These are phyloP conservation scores for Trypethelium eluteriae DNA, from an alignment of 495 filamentous ascomycete genomes.

Conservation along the genomic window DNA sequence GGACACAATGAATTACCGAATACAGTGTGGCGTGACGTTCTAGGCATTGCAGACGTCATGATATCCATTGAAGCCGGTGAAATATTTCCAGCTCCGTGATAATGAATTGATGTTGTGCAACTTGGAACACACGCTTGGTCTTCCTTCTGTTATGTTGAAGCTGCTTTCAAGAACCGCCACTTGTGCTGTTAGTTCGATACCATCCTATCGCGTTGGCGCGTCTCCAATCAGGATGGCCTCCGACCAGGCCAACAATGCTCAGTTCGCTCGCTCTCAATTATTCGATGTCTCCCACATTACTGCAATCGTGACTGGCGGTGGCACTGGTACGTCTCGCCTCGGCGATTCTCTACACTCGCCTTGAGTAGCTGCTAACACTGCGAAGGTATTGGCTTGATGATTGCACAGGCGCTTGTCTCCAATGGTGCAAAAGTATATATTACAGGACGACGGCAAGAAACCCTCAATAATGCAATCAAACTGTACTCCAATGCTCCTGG, in stretches of 20 bases:
- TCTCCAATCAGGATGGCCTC: conserved; percentile 15
- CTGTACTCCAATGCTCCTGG: conserved; percentile 29
- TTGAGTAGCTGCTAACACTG: background rate
- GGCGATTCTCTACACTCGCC: background rate
- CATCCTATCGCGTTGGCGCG: background rate
- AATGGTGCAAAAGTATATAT: conserved; percentile 63
- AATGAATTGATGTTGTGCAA: too few relatives aligned
- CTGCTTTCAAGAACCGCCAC: background rate
- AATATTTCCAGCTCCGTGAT: too few relatives aligned
- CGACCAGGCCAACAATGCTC: conserved; percentile 27
- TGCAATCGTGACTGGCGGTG: conserved; percentile 34
- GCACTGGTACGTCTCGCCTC: conserved; percentile 18
- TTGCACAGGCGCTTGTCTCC: conserved; percentile 65
- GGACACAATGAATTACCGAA: background rate
- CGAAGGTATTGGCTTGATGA: conserved; percentile 61
- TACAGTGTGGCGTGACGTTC: background rate
- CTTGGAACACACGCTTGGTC: too few relatives aligned
- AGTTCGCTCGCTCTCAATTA: conserved; percentile 29
- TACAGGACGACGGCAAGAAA: conserved; percentile 30
- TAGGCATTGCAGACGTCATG: conserved; percentile 9
- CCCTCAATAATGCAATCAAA: conserved; percentile 28
- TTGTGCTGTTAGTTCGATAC: background rate
- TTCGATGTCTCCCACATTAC: conserved; percentile 35
- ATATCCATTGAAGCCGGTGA: background rate
- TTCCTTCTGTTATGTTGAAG: background rate